Percentiles rank a stretch among this genome's conserved stretches.
Evolutionary conservation across 371 early-diverging fungal species (phyloP).

Genomic region (Mucor velutinosus): DNA sequence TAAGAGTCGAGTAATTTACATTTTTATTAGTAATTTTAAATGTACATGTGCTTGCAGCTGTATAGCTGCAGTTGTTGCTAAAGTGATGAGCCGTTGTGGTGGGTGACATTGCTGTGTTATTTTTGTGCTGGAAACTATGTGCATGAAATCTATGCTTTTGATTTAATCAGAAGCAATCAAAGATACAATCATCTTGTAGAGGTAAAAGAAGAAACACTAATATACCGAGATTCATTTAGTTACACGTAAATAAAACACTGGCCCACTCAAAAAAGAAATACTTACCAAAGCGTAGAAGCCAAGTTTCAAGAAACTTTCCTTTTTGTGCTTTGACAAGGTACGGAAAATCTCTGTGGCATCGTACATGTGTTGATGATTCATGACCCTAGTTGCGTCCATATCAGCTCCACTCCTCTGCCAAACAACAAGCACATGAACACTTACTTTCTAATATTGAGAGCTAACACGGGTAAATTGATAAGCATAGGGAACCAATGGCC

Average conservation of each 20-base stretch:
- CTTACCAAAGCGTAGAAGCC: conserved; percentile 82
- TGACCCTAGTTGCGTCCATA: conserved; percentile 47
- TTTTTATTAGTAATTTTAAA: neutral
- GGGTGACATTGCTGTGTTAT: neutral
- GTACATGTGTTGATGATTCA: conserved; percentile 79
- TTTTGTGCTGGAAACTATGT: neutral
- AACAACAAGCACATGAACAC: conserved; percentile 8
- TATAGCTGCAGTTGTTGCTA: neutral
- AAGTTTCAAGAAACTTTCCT: conserved; percentile 90
- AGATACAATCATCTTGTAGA: conserved; percentile 69
- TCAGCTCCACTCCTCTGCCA: neutral
- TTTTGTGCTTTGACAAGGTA: conserved; percentile 83
- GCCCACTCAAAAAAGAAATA: neutral
- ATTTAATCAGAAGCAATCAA: conserved; percentile 41
- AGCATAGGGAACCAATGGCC: conserved; percentile 85
- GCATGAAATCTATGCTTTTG: neutral
- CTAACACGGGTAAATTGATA: conserved; percentile 81
- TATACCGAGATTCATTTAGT: neutral
- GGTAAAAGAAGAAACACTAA: conserved; percentile 83
- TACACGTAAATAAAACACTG: neutral
- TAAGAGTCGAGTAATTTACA: neutral
- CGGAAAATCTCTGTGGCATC: conserved; percentile 96
- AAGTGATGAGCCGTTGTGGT: neutral
- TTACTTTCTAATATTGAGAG: conserved; percentile 80
- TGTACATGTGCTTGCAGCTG: neutral